These are phyloP conservation scores for Colletotrichum brevisporum DNA, from an alignment of 2,329 filamentous ascomycete species.

Conservation along the genomic window DNA sequence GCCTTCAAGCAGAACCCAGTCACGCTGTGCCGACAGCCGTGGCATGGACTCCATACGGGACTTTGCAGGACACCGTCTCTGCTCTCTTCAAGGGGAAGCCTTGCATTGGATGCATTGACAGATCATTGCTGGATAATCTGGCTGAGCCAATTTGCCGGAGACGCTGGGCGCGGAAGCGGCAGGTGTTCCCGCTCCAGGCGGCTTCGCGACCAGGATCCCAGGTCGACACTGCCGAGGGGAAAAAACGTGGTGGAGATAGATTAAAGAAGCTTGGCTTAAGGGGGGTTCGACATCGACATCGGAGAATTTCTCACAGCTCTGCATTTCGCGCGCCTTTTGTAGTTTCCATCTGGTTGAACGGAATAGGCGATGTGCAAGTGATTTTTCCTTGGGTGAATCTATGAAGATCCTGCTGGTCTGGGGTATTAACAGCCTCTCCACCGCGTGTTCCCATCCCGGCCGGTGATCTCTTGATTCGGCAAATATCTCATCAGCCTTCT, in stretches of 20 bases:
- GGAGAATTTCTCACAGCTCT: constrained; percentile 1
- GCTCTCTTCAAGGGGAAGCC: not conserved
- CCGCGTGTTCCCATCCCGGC: too few species aligned
- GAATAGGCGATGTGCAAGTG: not conserved
- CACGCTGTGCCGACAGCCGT: constrained; percentile 28
- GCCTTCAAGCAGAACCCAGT: not conserved
- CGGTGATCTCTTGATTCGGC: too few species aligned
- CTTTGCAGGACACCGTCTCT: not conserved
- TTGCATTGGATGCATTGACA: constrained; percentile 9
- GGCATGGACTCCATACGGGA: not conserved
- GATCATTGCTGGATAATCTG: constrained; percentile 19
- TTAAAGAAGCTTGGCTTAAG: not conserved
- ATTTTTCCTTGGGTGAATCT: constrained; percentile 2
- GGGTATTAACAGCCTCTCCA: not conserved
- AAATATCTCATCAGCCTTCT: too few species aligned
- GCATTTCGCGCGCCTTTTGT: not conserved
- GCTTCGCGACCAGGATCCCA: not conserved
- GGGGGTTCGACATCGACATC: not conserved
- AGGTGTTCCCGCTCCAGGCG: constrained; percentile 5
- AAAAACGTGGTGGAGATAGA: not conserved
- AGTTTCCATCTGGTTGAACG: constrained; percentile 7
- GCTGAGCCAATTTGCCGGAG: constrained; percentile 6
- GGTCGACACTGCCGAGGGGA: not conserved
- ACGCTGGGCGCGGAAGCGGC: constrained; percentile 19
- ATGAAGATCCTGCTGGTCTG: not conserved